Base-by-base conservation (phyloP, 345 rosid species). In the Geranium rotundifolium region DNA sequence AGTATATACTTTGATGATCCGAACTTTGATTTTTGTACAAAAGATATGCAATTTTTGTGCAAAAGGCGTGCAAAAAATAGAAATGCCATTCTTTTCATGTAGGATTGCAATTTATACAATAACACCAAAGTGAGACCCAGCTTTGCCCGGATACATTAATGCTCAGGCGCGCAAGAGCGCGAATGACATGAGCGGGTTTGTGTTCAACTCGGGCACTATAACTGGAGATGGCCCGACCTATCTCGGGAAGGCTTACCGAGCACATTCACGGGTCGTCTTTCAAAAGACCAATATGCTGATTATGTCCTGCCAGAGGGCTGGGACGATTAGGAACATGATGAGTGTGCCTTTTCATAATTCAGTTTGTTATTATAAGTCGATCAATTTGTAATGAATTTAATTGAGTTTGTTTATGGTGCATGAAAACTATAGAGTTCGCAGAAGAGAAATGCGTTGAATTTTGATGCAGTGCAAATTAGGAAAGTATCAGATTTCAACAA, bases 181-280 rank as follows among this genome's bases (percentile, higher is more conserved):
- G 23, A 37, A 20, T 9, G 89, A 84, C 4, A 14, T 67, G 4
- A 78, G 63, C 20, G 87, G 87, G 31, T 81, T 81, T 63, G 82
- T 83, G 58, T 83, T n/a, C n/a, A n/a, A n/a, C n/a, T n/a, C n/a
- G n/a, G n/a, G n/a, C n/a, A n/a, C n/a, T n/a, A n/a, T n/a, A n/a
- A n/a, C n/a, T n/a, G n/a, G n/a, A n/a, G n/a, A n/a, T n/a, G n/a
- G n/a, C n/a, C n/a, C n/a, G n/a, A 17, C 80, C 2, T 72, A 52
- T 10, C 49, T 86, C 18, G 89, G 85, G 12, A 81, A 87, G 69
- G 79, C 85, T 7, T 84, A 85, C 84, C 73, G 85, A 63, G 64
- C 34, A 0, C 75, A 50, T 18, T 62, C 85, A 0, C 78, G 87
- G 61, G 89, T 82, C 0, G 2, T 86, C 3, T 84, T 84, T 72